Percentiles rank a stretch among this genome's conserved stretches.
These are phyloP conservation scores for Clonostachys chloroleuca DNA, from an alignment of 2,329 filamentous ascomycete genomes.

Conservation along the genomic window DNA sequence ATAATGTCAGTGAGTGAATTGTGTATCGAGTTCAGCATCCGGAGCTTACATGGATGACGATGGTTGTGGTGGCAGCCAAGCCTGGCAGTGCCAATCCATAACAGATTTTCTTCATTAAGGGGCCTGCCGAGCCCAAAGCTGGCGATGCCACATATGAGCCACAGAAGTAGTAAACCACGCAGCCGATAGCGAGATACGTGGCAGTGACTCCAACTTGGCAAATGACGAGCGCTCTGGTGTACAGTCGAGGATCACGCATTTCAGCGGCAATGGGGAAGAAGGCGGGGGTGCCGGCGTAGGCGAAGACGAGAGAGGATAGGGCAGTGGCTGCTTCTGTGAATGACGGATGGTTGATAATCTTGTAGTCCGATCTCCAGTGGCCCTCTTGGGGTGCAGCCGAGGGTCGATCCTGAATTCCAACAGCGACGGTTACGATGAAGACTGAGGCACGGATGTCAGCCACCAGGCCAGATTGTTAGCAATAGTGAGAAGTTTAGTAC, in stretches of 20 bases:
- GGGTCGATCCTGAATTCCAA: constrained; percentile 18
- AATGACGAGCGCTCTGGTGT: constrained; percentile 15
- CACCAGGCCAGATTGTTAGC: no score
- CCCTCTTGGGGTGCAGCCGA: constrained; percentile 10
- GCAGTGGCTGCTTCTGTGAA: constrained; percentile 21
- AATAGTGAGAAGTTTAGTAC: constrained; percentile 2
- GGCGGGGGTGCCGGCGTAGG: constrained; percentile 26
- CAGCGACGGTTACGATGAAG: constrained; percentile 19
- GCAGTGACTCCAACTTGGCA: constrained; percentile 18
- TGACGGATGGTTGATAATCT: constrained; percentile 17
- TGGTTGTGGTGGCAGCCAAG: constrained; percentile 17
- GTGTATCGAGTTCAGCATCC: constrained; percentile 14
- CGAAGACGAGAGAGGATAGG: constrained; percentile 24
- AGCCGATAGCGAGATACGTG: constrained; percentile 22
- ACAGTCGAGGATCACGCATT: constrained; percentile 21
- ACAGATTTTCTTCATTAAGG: constrained; percentile 31
- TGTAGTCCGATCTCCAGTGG: constrained; percentile 16
- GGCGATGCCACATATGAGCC: constrained; percentile 40
- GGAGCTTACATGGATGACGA: constrained; percentile 17
- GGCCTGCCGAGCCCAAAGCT: constrained; percentile 38
- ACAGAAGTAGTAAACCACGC: constrained; percentile 39
- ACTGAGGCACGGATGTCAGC: constrained; percentile 5
- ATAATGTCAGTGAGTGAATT: constrained; percentile 8
- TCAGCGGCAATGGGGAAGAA: constrained; percentile 26
- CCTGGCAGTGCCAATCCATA: constrained; percentile 31